Base-by-base conservation (phyloP, 805 yeast species). In the Candida manassasensis region DNA sequence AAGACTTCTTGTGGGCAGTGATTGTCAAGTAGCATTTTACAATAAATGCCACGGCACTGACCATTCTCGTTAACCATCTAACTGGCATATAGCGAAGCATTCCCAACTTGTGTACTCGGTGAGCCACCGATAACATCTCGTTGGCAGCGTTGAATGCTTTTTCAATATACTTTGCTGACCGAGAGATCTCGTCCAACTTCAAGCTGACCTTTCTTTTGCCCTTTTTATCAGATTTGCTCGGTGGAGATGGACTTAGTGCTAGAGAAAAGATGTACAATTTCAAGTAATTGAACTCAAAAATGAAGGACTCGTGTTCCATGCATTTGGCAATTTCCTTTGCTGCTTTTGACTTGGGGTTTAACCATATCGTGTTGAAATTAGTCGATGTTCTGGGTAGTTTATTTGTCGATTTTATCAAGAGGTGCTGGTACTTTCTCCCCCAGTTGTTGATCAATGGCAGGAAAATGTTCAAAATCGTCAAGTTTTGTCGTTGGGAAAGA, bases 21-120 rank as follows among this genome's bases (percentile, higher is more conserved):
- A 83, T 62, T 0, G 86, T 81, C 43, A 82, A 54, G 50, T 85
- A 79, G 50, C 94, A 84, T 58, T 89, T 90, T 10, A 90, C 93
- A 35, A 90, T 73, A 53, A 88, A 89, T 2, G 96, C 93, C 9
- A 87, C 87, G 0, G 96, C 85, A 47, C 90, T 77, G 14, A 89
- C 88, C 18, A 87, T 78, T 35, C 95, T 69, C 0, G 85, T 82
- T 5, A 84, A 79, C 95, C 96, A 88, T 43, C 96, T 67, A n/a
- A 87, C 88, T 1, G 97, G 96, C 80, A 88, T 86, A 51, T 71
- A 82, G 38, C 78, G 68, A 36, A 87, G 61, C 67, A 81, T 61
- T 39, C 73, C 75, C 39, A 82, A 59, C 42, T 69, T 69, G 48
- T 81, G 85, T 4, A 87, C 78, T 26, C 93, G 61, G 37, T 75